Percentiles rank a stretch among this genome's conserved stretches.
Conservation (phyloP, 2,329 filamentous ascomycete species). For the Sordariomycetes sp. region DNA sequence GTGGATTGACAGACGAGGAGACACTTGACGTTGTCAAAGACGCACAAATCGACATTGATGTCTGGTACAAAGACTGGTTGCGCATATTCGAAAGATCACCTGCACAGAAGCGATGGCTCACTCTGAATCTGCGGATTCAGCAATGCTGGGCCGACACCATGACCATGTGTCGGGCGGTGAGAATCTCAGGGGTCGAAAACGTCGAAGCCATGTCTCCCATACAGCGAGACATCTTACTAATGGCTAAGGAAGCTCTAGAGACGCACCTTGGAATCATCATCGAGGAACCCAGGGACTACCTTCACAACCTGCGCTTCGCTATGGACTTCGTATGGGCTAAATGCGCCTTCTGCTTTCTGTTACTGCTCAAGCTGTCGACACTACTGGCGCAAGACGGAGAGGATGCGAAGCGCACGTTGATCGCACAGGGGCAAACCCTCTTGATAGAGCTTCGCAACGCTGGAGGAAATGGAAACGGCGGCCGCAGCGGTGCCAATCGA, state of each 20-base stretch:
- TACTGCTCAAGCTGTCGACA: constrained; percentile 41
- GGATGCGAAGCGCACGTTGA: constrained; percentile 7
- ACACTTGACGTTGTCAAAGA: constrained; percentile 30
- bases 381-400: constrained; percentile 30
- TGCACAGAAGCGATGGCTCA: constrained; percentile 19
- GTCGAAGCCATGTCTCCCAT: constrained; percentile 34
- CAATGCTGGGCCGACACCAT: constrained; percentile 44
- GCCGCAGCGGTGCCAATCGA: constrained; percentile 22
- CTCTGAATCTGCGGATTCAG: constrained; percentile 39
- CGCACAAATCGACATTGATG: constrained; percentile 34
- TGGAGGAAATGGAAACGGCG: constrained; percentile 8
- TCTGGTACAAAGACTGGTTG: constrained; percentile 34
- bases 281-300: constrained; percentile 32
- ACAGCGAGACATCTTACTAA: constrained; percentile 35
- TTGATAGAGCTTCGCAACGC: constrained; percentile 14
- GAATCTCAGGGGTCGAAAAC: constrained; percentile 20
- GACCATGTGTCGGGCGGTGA: constrained; percentile 39
- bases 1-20: constrained; percentile 19
- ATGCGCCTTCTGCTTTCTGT: constrained; percentile 45
- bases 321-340: constrained; percentile 53
- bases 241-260: constrained; percentile 40
- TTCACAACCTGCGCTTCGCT: constrained; percentile 40
- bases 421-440: constrained; percentile 10
- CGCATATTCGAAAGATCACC: constrained; percentile 16
- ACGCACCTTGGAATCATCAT: constrained; percentile 39